Evolutionary conservation across 1,284 basidiomycete species (phyloP).

Genomic region (Naganishia sp.): DNA sequence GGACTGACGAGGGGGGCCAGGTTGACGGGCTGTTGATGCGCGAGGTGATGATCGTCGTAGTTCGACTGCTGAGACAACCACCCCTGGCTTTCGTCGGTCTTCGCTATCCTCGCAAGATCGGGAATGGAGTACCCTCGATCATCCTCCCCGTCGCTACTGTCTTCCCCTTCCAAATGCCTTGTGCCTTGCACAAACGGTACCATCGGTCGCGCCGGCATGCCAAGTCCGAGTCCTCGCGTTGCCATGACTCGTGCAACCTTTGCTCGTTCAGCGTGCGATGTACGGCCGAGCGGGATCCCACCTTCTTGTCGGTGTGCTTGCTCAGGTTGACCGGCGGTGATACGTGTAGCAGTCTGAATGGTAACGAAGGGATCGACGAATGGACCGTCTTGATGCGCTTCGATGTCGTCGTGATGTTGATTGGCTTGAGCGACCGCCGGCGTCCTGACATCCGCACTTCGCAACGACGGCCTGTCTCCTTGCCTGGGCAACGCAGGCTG

Average conservation of each 20-base stretch:
- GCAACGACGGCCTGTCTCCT: conserved; percentile 42
- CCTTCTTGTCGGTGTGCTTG: conserved; percentile 59
- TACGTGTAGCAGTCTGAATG: conserved; percentile 49
- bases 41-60: neutral
- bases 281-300: conserved; percentile 69
- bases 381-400: conserved; percentile 48
- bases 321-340: conserved; percentile 31
- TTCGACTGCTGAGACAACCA: neutral
- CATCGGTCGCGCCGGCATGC: conserved; percentile 37
- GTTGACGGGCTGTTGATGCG: neutral
- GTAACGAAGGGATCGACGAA: conserved; percentile 54
- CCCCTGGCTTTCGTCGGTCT: neutral
- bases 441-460: conserved; percentile 47
- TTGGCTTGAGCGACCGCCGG: conserved; percentile 35
- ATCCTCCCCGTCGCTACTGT: conserved; percentile 33
- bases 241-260: conserved; percentile 50
- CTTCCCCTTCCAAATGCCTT: conserved; percentile 49
- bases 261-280: conserved; percentile 60
- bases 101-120: neutral
- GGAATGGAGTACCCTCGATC: conserved; percentile 25
- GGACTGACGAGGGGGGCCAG: conserved; percentile 14
- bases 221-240: conserved; percentile 50
- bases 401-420: conserved; percentile 28
- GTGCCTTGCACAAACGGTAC: conserved; percentile 39
- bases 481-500: conserved; percentile 45